phyloP scores from a whole-genome alignment of 768 basidiomycete species.

The Lyophyllum shimeji region DNA sequence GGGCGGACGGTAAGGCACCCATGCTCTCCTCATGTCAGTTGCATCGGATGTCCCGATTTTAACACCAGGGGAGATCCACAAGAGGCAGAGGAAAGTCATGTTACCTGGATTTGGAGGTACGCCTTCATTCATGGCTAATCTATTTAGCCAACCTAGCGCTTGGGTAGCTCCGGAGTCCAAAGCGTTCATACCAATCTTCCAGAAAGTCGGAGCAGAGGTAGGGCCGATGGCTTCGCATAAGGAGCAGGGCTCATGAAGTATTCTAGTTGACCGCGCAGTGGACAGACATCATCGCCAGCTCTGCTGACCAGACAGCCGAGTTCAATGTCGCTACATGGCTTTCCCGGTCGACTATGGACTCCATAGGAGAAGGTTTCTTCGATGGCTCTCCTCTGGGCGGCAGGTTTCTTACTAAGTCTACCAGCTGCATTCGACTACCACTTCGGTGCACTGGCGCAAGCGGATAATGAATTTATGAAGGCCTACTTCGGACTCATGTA shows the following conservation, averaged over 20 bases:
- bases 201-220: conserved; percentile 41
- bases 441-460: conserved; percentile 50
- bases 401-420: background rate
- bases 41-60: background rate
- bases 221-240: conserved; percentile 14
- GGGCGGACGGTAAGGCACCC: conserved; percentile 46
- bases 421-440: conserved; percentile 56
- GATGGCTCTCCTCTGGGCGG: background rate
- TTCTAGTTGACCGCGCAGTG: conserved; percentile 47
- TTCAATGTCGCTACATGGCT: conserved; percentile 53
- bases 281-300: conserved; percentile 49
- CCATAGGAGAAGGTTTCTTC: conserved; percentile 45
- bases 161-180: conserved; percentile 43
- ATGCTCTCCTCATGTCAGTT: background rate
- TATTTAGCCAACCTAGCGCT: background rate
- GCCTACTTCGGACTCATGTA: conserved; percentile 55
- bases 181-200: conserved; percentile 50
- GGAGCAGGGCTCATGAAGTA: background rate
- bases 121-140: conserved; percentile 5
- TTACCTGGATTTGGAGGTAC: conserved; percentile 54
- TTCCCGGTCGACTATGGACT: conserved; percentile 49
- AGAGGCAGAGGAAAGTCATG: conserved; percentile 53
- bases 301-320: conserved; percentile 36
- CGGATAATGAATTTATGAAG: conserved; percentile 51
- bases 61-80: conserved; percentile 42